Percentiles rank a stretch among this genome's conserved stretches.
These are phyloP conservation scores for Penicillium palitans DNA, from an alignment of 2,329 filamentous ascomycete genomes.

Conservation along the genomic window DNA sequence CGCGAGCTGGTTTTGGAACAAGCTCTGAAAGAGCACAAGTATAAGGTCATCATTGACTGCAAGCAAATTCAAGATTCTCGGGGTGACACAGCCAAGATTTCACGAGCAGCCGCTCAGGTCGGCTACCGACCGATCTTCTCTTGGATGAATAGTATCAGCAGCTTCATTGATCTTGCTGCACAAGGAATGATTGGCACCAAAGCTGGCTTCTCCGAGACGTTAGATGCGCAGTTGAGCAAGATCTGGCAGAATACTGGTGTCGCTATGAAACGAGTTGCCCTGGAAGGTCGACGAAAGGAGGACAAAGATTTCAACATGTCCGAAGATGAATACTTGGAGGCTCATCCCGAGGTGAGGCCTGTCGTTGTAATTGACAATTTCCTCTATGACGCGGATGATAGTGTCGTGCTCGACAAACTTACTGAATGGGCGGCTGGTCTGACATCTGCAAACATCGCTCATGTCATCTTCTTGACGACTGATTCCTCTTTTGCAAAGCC, in stretches of 20 bases:
- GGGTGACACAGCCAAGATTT: slow-evolving; percentile 83
- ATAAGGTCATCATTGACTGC: slow-evolving; percentile 86
- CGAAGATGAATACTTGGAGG: slow-evolving; percentile 86
- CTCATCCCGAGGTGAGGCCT: slow-evolving; percentile 78
- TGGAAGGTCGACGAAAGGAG: slow-evolving; percentile 67
- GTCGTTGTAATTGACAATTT: slow-evolving; percentile 93
- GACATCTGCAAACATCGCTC: slow-evolving; percentile 83
- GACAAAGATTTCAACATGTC: slow-evolving; percentile 71
- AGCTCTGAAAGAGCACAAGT: slow-evolving; percentile 70
- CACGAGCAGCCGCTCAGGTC: slow-evolving; percentile 75
- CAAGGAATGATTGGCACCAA: slow-evolving; percentile 94
- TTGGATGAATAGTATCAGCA: slow-evolving; percentile 93
- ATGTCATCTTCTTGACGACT: slow-evolving; percentile 91
- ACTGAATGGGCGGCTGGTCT: slow-evolving; percentile 87
- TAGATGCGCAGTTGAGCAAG: slow-evolving; percentile 85
- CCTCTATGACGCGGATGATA: slow-evolving; percentile 68
- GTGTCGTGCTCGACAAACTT: slow-evolving; percentile 71
- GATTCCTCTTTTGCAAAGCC: slow-evolving; percentile 88
- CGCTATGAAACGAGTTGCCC: slow-evolving; percentile 74
- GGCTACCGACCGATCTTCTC: slow-evolving; percentile 93
- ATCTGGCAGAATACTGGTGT: slow-evolving; percentile 81
- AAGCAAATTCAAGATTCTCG: slow-evolving; percentile 89
- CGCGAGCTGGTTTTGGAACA: slow-evolving; percentile 84
- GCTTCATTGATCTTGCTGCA: slow-evolving; percentile 85
- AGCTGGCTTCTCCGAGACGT: slow-evolving; percentile 87